Evolutionary conservation across 352 stramenopile genomes (phyloP), one percentile per base, ranked within the genome.

Genomic region (Plasmopara muralis): DNA sequence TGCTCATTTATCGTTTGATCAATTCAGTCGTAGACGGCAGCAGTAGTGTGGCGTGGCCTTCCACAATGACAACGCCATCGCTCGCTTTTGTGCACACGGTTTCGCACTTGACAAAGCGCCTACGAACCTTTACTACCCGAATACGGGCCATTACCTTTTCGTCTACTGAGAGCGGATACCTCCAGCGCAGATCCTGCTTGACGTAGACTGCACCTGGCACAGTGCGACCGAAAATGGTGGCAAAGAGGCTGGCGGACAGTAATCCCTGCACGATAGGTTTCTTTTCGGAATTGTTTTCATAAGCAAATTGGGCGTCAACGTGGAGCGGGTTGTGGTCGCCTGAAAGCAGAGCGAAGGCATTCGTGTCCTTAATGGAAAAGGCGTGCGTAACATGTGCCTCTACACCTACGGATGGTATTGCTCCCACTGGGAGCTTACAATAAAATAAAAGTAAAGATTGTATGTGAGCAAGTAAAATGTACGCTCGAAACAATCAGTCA

Each of bases 311-410:
- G 2, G 71, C 62, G 55, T 91, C 77, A 15, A 83, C 68, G 53
- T 93, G 83, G 46, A 93, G 78, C 20, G 80, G 80, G 37, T 93
- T 93, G 45, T 62, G 73, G 55, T 93, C 83, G 18, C 83, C 76
- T 14, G 79, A 80, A 31, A 91, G 61, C 6, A 29, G 43, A 0
- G 80, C 74, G 44, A 93, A 93, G n/a, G 62, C 57, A 38, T 47
- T 46, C 15, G 83, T 86, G 54, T 93, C 77, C 5, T 64, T 43
- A 5, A 85, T 55, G 3, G 67, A 69, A 55, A 93, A 93, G 31
- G 61, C 53, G 62, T 86, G 77, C 12, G 58, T 72, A 41, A 90
- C 57, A 6, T 62, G 60, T 8, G 76, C 83, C 30, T 85, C 69
- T 10, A 87, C 72, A 37, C 78, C 83, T 25, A 88, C 38, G 2